Conservation (phyloP, 192 early-diverging fungal species). For the Backusella tarrabulga region DNA sequence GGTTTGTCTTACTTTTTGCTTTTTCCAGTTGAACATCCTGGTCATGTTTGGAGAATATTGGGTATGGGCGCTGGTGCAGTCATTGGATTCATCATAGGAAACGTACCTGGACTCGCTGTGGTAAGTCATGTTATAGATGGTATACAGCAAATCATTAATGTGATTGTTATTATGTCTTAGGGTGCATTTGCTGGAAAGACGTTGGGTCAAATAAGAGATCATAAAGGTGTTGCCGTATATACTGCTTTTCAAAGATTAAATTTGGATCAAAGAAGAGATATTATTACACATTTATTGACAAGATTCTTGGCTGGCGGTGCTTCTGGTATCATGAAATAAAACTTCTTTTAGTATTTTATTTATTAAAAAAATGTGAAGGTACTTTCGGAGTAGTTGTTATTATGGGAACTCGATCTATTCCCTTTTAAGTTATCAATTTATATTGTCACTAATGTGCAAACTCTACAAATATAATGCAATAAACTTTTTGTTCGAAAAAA, state of each 20-base stretch:
- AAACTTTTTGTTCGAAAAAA: not conserved
- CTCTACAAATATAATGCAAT: not conserved
- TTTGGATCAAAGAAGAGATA: slow-evolving; percentile 24
- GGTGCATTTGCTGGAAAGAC: slow-evolving; percentile 60
- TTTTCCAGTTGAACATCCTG: slow-evolving; percentile 27
- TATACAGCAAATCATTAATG: not conserved
- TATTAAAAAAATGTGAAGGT: not conserved
- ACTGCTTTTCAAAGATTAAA: slow-evolving; percentile 31
- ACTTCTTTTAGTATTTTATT: not conserved
- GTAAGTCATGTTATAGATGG: slow-evolving; percentile 16
- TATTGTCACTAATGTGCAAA: not conserved
- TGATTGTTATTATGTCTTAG: slow-evolving; percentile 15
- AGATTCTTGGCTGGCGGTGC: slow-evolving; percentile 20
- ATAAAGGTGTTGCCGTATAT: slow-evolving; percentile 46
- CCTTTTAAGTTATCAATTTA: not conserved
- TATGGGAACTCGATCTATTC: not conserved
- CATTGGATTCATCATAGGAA: slow-evolving; percentile 33
- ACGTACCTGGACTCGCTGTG: slow-evolving; percentile 25
- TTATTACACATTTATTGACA: slow-evolving; percentile 26
- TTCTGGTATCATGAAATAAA: slow-evolving; percentile 25
- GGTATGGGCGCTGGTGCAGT: slow-evolving; percentile 31
- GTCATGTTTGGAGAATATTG: slow-evolving; percentile 27
- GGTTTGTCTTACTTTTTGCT: not conserved
- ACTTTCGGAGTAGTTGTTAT: not conserved
- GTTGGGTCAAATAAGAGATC: slow-evolving; percentile 62